Evolutionary conservation across 1,284 basidiomycete genomes (phyloP), one percentile per base, ranked within the genome.

Genomic region (Apiotrichum siamense): DNA sequence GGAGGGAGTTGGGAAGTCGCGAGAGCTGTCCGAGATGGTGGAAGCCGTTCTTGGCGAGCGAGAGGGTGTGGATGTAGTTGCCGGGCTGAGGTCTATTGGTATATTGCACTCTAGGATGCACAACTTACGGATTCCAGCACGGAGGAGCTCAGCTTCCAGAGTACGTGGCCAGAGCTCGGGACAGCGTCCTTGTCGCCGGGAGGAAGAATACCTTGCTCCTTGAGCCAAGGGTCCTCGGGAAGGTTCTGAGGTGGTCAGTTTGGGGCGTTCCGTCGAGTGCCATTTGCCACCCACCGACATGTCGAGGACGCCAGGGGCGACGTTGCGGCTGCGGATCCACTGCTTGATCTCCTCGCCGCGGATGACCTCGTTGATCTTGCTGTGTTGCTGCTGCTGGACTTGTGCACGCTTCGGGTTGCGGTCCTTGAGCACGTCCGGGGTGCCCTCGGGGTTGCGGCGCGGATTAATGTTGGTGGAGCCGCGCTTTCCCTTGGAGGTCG

Each of bases 131-230:
- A 60, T 49, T 71, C 65, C 21, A 72, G 57, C 5, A 63, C 56
- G 26, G 57, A 52, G 20, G 66, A 62, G 29, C 70, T 66, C 11
- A 72, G 58, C 39, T 59, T 55, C 69, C 69, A 73, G 42, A 74
- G 68, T 2, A 71, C 66, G 11, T 58, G 52, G 10, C 71, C 71
- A 24, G 63, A 60, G 37, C 62, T 61, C 3, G 38, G 35, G 7
- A 64, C 65, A 2, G 72, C 70, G 27, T 67, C 59, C 3, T 55
- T 55, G 52, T 71, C 63, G 17, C 70, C 70, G 1, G 70, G 70
- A 7, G 71, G 66, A 27, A 66, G 41, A 18, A 74, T 66, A 6
- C 66, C 69, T 33, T 67, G 56, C 35, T 64, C 57, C 38, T 66
- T 62, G 24, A 74, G 61, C 61, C 64, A 68, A 2, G 62, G 50